Percentiles rank a stretch among this genome's conserved stretches.
Evolutionary conservation across 1,139 yeast genomes (phyloP).

Genomic region (Pichia cactophila): DNA sequence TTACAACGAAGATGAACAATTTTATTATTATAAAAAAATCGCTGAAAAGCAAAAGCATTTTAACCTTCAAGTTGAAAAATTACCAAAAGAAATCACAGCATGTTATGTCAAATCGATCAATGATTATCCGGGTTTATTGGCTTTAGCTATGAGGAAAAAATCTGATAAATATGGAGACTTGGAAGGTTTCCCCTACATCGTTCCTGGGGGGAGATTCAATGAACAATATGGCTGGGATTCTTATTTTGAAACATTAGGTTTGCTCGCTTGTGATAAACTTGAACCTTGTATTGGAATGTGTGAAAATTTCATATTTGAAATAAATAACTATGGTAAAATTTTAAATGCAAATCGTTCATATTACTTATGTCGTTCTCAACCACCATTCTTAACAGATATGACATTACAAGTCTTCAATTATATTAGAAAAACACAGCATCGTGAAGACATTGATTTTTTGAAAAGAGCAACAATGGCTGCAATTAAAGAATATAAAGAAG

Average conservation of each 20-base stretch:
- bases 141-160: conserved; percentile 56
- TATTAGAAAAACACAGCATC: conserved; percentile 29
- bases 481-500: conserved; percentile 73
- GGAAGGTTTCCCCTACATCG: conserved; percentile 78
- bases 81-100: conserved; percentile 55
- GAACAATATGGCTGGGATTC: conserved; percentile 99
- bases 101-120: conserved; percentile 72
- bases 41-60: conserved; percentile 50
- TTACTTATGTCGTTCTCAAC: conserved; percentile 88
- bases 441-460: conserved; percentile 41
- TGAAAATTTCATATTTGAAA: conserved; percentile 86
- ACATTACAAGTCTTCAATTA: conserved; percentile 62
- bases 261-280: conserved; percentile 56
- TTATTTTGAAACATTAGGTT: conserved; percentile 83
- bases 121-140: conserved; percentile 77
- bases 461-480: conserved; percentile 66
- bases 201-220: conserved; percentile 96
- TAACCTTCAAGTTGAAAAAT: conserved; percentile 65
- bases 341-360: conserved; percentile 92
- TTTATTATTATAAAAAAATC: conserved; percentile 53
- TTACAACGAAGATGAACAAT: conserved; percentile 60
- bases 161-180: conserved; percentile 29
- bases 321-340: conserved; percentile 83
- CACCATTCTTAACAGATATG: conserved; percentile 97
- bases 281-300: conserved; percentile 87